Conservation (phyloP, 805 yeast species). For the Monosporozyma aquatica region DNA sequence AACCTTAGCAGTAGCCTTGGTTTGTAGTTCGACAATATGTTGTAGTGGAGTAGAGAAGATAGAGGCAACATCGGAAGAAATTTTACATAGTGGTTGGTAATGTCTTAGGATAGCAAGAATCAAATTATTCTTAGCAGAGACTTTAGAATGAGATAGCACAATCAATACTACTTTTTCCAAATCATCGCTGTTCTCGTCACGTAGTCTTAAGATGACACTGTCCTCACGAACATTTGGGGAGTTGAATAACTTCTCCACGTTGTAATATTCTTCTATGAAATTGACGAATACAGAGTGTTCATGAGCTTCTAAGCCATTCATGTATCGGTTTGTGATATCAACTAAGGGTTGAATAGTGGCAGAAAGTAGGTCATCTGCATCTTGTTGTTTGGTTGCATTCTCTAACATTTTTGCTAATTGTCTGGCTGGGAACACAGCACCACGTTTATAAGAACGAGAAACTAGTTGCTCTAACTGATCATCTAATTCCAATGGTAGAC, state of each 20-base stretch:
- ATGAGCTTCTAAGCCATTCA: conserved; percentile 71
- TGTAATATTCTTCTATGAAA: conserved; percentile 62
- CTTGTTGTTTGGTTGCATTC: conserved; percentile 43
- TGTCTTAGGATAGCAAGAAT: conserved; percentile 74
- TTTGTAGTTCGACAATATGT: conserved; percentile 76
- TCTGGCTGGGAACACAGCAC: conserved; percentile 89
- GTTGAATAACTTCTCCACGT: conserved; percentile 69
- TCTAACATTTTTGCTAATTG: conserved; percentile 65
- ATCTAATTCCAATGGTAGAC: conserved; percentile 75
- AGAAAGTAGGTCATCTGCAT: conserved; percentile 43
- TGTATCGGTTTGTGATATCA: conserved; percentile 59
- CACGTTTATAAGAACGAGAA: conserved; percentile 54
- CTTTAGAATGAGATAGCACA: conserved; percentile 85
- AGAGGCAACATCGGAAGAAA: conserved; percentile 58
- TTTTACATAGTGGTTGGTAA: conserved; percentile 72
- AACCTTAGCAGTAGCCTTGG: conserved; percentile 86
- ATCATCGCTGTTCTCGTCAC: conserved; percentile 79
- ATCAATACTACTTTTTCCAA: conserved; percentile 61
- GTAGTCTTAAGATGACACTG: conserved; percentile 73
- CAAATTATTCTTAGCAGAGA: conserved; percentile 85
- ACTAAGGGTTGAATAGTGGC: conserved; percentile 65
- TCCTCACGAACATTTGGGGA: conserved; percentile 76
- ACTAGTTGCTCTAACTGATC: conserved; percentile 53
- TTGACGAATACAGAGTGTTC: conserved; percentile 68
- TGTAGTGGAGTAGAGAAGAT: conserved; percentile 65